Conservation (phyloP, 2,329 filamentous ascomycete genomes). For the Penicillium sp. region DNA sequence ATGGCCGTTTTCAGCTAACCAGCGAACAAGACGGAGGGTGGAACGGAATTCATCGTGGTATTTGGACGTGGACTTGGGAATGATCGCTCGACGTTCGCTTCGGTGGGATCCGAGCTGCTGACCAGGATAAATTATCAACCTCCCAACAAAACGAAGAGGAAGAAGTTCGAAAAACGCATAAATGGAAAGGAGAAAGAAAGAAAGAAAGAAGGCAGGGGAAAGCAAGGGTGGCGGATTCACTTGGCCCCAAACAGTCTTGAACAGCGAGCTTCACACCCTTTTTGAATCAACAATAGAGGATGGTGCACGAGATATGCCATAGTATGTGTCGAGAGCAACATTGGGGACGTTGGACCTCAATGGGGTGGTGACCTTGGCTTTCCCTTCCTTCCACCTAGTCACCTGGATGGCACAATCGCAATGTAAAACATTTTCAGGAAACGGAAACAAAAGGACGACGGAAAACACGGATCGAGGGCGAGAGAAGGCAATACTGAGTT, state of each 20-base stretch:
- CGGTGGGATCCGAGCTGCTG: constrained; percentile 29
- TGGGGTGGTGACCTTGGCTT: neutral
- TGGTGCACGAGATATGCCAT: neutral
- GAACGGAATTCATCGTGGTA: constrained; percentile 22
- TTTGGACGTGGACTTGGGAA: constrained; percentile 21
- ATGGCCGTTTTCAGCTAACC: constrained; percentile 23
- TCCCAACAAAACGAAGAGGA: constrained; percentile 10
- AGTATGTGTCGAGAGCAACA: neutral
- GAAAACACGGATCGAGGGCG: neutral
- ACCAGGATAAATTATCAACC: constrained; percentile 28
- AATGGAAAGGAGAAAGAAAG: neutral
- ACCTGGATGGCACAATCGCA: neutral
- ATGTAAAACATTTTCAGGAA: neutral
- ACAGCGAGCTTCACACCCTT: constrained; percentile 1
- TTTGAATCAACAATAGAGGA: neutral
- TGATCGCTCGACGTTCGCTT: constrained; percentile 30
- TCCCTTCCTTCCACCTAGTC: neutral
- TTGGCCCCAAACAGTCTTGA: neutral
- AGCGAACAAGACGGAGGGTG: constrained; percentile 25
- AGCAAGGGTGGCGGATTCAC: constrained; percentile 5
- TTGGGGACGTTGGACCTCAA: neutral
- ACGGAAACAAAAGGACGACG: neutral
- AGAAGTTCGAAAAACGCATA: constrained; percentile 1
- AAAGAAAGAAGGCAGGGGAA: constrained; percentile 1
- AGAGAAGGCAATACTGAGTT: constrained; percentile 18